A percentile compares a stretch with the other conserved stretches of the same genome.
Evolutionary conservation across 208 protist genomes (phyloP).

Genomic region (Acanthamoeba castellanii): DNA sequence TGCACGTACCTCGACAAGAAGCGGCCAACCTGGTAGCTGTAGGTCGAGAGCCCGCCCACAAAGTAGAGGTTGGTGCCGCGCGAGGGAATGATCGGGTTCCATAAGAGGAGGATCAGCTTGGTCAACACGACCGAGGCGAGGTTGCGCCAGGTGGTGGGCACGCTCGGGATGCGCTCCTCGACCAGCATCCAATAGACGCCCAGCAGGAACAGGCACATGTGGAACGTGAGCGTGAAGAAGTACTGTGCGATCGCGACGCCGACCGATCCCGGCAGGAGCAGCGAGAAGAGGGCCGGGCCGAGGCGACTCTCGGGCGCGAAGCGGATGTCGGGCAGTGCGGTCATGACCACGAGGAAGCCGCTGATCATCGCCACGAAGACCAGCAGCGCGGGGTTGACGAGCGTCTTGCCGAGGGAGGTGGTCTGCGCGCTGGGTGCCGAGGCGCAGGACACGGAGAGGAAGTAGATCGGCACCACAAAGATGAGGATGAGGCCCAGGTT

Average conservation of each 20-base stretch:
- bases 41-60: conserved; percentile 20
- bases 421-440: not conserved
- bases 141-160: conserved; percentile 54
- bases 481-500: conserved; percentile 49
- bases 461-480: conserved; percentile 34
- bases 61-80: conserved; percentile 35
- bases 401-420: conserved; percentile 15
- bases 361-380: conserved; percentile 48
- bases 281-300: not conserved
- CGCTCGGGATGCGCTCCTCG: conserved; percentile 20
- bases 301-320: not conserved
- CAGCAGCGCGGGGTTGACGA: conserved; percentile 50
- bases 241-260: not conserved
- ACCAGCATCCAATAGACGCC: conserved; percentile 37
- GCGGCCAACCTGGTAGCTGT: conserved; percentile 3
- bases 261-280: not conserved
- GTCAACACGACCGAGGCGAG: conserved; percentile 21
- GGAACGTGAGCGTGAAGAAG: conserved; percentile 58
- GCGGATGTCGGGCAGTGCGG: conserved; percentile 40
- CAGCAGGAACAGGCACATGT: conserved; percentile 46
- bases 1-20: conserved; percentile 9
- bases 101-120: conserved; percentile 28
- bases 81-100: conserved; percentile 34
- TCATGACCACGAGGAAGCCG: conserved; percentile 54
- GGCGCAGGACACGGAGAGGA: not conserved